Percentiles rank a stretch among this genome's conserved stretches.
phyloP scores from a whole-genome alignment of 2,329 filamentous ascomycete genomes.

The Penicillium concentricum region DNA sequence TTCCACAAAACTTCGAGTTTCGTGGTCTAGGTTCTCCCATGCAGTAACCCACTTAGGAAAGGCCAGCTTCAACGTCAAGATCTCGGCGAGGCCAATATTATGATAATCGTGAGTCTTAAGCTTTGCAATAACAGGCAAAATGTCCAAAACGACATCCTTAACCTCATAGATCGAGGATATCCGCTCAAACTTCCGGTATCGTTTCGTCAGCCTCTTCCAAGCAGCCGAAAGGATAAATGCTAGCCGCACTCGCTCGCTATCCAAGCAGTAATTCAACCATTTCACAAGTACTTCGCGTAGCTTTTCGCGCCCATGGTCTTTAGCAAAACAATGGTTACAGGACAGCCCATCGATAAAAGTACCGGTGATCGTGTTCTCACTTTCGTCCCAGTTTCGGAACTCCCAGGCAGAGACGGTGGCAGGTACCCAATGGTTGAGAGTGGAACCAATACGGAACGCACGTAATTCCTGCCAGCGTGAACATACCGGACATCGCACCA shows the following conservation, averaged over 20 bases:
- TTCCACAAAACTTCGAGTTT: neutral
- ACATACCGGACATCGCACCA: neutral
- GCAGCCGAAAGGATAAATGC: neutral
- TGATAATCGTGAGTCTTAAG: neutral
- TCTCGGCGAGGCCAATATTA: neutral
- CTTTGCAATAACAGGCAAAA: neutral
- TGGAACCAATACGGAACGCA: neutral
- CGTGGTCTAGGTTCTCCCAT: neutral
- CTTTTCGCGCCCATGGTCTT: neutral
- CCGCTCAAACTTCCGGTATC: neutral
- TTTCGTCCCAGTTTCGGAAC: neutral
- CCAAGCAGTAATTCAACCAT: neutral
- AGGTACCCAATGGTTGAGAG: neutral
- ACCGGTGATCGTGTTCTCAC: neutral
- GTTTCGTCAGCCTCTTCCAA: neutral
- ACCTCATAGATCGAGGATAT: neutral
- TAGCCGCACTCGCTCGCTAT: neutral
- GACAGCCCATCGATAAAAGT: neutral
- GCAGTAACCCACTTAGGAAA: neutral
- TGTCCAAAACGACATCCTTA: neutral
- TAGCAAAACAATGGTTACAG: slow-evolving; percentile 5
- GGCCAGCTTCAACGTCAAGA: neutral
- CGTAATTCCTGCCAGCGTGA: neutral
- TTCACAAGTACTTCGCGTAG: neutral
- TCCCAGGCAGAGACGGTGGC: neutral